Base-by-base conservation (phyloP, 306 rosid species). In the Myrica gale region DNA sequence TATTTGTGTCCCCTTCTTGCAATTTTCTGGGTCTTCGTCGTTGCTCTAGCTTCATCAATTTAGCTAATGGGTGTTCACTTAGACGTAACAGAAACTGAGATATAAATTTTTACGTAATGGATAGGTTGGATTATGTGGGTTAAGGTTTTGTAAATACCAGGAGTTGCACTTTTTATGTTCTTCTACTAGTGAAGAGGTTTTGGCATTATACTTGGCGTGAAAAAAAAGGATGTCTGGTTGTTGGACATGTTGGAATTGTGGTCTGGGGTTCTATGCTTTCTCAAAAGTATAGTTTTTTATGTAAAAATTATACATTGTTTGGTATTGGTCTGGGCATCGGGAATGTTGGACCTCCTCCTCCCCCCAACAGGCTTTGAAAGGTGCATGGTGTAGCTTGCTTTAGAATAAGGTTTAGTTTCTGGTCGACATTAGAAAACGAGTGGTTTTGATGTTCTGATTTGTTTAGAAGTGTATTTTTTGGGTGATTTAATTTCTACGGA, bases 1-100 rank as follows among this genome's bases (percentile, higher is more conserved):
- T 3, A 26, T 39, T 45, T 74, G 43, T 75, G 63, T 1, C 7
- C n/a, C 56, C 4, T 0, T 51, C 37, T 39, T 75, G 63, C 58
- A 68, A 37, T 55, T 77, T 78, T 16, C 39, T 69, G 42, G 44
- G 11, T 12, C 51, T 81, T 68, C 47, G 72, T 52, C 75, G 20
- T 71, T 66, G 48, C 63, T 66, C 72, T 75, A 60, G 76, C 68
- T 42, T 65, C 43, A 61, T 53, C 45, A 17, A 44, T 47, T 45
- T 43, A 10, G 42, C 10, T 72, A 68, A 20, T 78, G 62, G 69
- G 39, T 57, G 73, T 5, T 71, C 60, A 11, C 51, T 9, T 50
- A 46, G 47, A 55, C 39, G 53, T 42, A 15, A 13, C 42, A 42
- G 70, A 57, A 80, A 42, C 11, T 54, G 21, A 17, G 55, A 20